These are phyloP conservation scores for Cyberlindnera mississippiensis DNA, from an alignment of 805 yeast genomes.

Conservation along the genomic window DNA sequence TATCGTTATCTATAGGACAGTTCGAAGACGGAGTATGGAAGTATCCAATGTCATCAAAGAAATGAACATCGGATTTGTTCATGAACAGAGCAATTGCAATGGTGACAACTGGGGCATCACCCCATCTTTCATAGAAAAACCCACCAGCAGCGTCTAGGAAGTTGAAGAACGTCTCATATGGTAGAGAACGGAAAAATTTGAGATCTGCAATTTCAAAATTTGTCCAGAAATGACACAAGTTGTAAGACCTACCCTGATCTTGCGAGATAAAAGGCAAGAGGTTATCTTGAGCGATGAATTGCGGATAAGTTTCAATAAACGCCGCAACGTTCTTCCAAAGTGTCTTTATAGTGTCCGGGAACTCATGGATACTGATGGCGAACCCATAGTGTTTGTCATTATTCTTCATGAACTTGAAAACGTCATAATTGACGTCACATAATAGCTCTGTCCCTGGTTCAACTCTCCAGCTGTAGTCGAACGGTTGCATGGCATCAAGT, in stretches of 20 bases:
- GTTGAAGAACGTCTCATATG: constrained; percentile 43
- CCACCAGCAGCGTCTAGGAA: constrained; percentile 47
- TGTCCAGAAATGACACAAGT: constrained; percentile 63
- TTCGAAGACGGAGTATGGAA: constrained; percentile 61
- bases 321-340: constrained; percentile 46
- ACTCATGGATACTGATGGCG: constrained; percentile 73
- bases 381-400: constrained; percentile 71
- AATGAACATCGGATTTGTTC: constrained; percentile 63
- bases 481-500: constrained; percentile 40
- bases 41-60: constrained; percentile 82
- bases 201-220: constrained; percentile 56
- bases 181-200: constrained; percentile 44
- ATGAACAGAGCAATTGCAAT: constrained; percentile 77
- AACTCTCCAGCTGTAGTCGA: constrained; percentile 57
- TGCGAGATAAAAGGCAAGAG: constrained; percentile 50
- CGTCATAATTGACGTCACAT: constrained; percentile 49
- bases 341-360: constrained; percentile 48
- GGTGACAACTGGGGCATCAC: constrained; percentile 89
- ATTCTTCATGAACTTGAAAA: constrained; percentile 56
- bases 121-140: constrained; percentile 71
- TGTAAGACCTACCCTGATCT: constrained; percentile 39
- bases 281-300: constrained; percentile 49
- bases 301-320: constrained; percentile 43
- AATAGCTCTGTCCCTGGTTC: constrained; percentile 55
- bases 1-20: constrained; percentile 51